These are phyloP conservation scores for Wickerhamiella hasegawae DNA, from an alignment of 805 yeast species.

Conservation along the genomic window DNA sequence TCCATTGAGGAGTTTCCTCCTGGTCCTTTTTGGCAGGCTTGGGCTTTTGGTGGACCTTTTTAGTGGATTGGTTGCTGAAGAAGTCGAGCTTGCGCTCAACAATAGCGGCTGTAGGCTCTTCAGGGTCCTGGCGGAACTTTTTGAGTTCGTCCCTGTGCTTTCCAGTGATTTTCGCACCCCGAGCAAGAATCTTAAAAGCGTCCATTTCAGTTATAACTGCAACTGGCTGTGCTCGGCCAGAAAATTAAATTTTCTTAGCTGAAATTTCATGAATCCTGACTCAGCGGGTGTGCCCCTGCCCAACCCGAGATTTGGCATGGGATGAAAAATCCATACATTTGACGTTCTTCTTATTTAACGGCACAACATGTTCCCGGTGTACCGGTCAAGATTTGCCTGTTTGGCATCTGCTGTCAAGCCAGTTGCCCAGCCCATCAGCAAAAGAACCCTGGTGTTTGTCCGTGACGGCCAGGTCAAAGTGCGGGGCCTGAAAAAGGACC, in stretches of 20 bases:
- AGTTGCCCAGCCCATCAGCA: background rate
- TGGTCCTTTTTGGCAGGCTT: background rate
- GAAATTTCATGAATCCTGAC: too few relatives aligned
- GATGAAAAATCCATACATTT: too few relatives aligned
- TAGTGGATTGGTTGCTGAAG: conserved; percentile 32
- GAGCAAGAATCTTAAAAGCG: conserved; percentile 63
- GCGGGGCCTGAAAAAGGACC: conserved; percentile 14
- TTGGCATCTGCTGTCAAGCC: too few relatives aligned
- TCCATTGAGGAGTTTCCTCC: background rate
- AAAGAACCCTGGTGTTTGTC: background rate
- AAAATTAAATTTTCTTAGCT: background rate
- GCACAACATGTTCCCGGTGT: too few relatives aligned
- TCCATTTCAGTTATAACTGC: conserved; percentile 29
- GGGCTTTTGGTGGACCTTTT: background rate
- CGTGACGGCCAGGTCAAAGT: conserved; percentile 2
- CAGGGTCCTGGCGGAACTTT: conserved; percentile 13
- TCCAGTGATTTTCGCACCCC: conserved; percentile 72
- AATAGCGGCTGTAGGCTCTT: conserved; percentile 19
- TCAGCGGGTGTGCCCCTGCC: too few relatives aligned
- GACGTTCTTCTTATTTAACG: too few relatives aligned
- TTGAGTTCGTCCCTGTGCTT: conserved; percentile 22
- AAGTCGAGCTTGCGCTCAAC: conserved; percentile 69
- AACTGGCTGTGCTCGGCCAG: background rate
- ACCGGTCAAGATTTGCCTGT: too few relatives aligned
- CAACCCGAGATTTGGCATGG: too few relatives aligned